Percentiles rank a stretch among this genome's conserved stretches.
These are phyloP conservation scores for Trichodelitschia bisporula DNA, from an alignment of 495 filamentous ascomycete genomes.

Conservation along the genomic window DNA sequence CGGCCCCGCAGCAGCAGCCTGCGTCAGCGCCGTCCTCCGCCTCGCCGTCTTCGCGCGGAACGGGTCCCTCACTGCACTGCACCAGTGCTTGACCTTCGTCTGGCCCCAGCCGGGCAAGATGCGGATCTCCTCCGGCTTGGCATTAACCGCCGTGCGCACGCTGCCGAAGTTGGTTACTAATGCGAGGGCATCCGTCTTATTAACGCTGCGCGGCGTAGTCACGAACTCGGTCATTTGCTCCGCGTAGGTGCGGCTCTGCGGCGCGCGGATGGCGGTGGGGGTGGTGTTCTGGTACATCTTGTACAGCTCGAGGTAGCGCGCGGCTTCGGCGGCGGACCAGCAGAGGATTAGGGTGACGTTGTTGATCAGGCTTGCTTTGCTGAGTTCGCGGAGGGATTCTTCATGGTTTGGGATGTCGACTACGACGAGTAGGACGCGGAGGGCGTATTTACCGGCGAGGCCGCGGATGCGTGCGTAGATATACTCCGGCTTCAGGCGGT, in stretches of 20 bases:
- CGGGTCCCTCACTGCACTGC: conserved; percentile 51
- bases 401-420: conserved; percentile 83
- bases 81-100: conserved; percentile 78
- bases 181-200: conserved; percentile 78
- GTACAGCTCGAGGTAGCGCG: conserved; percentile 77
- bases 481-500: conserved; percentile 92
- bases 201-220: conserved; percentile 68
- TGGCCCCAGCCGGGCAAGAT: conserved; percentile 80
- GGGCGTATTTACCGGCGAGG: conserved; percentile 54
- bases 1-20: not conserved
- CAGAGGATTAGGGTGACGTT: conserved; percentile 77
- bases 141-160: conserved; percentile 66
- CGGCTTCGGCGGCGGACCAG: conserved; percentile 85
- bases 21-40: not conserved
- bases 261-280: conserved; percentile 55
- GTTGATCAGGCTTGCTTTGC: conserved; percentile 76
- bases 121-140: conserved; percentile 56
- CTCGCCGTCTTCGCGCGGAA: conserved; percentile 20
- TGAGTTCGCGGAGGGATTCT: conserved; percentile 53
- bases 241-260: conserved; percentile 59
- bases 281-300: conserved; percentile 77
- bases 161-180: conserved; percentile 76
- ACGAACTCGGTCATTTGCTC: conserved; percentile 85
- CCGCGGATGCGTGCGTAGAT: conserved; percentile 76
- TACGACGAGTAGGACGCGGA: conserved; percentile 68